Evolutionary conservation across 345 rosid species (phyloP).

Genomic region (Rhodamnia rubescens): DNA sequence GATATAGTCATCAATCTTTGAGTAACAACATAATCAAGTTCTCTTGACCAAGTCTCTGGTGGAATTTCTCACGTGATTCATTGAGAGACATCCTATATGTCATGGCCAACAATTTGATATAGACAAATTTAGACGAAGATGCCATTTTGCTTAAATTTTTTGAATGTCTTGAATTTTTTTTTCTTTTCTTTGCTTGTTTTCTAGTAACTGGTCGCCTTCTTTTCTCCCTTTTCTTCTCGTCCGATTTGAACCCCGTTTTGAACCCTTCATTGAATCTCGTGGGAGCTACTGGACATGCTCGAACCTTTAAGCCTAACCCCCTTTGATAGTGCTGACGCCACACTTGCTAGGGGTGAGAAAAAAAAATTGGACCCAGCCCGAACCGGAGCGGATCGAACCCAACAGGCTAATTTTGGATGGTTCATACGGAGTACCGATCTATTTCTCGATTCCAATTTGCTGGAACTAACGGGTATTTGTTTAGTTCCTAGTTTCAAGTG

Average conservation of each 20-base stretch:
- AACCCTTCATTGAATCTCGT: background rate
- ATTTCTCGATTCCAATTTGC: too few species aligned
- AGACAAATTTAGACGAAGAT: background rate
- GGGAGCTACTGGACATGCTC: background rate
- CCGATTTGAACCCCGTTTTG: background rate
- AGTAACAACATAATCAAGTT: background rate
- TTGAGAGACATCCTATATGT: background rate
- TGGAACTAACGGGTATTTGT: too few species aligned
- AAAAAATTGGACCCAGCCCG: too few species aligned
- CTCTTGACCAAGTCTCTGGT: rapidly evolving
- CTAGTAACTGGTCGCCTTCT: rapidly evolving
- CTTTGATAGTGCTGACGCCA: too few species aligned
- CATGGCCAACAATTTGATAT: rapidly evolving
- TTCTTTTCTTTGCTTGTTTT: background rate
- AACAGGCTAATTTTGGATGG: too few species aligned
- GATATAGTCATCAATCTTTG: background rate
- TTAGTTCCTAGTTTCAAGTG: too few species aligned
- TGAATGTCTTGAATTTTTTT: background rate
- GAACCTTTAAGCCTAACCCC: background rate
- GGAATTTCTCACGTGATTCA: rapidly evolving
- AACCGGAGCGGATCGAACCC: too few species aligned
- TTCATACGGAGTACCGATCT: too few species aligned
- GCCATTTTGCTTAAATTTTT: background rate
- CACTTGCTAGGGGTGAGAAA: too few species aligned
- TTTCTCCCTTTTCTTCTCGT: background rate